Base-by-base conservation (phyloP, 2,329 filamentous ascomycete species). In the Grosmannia huntii region DNA sequence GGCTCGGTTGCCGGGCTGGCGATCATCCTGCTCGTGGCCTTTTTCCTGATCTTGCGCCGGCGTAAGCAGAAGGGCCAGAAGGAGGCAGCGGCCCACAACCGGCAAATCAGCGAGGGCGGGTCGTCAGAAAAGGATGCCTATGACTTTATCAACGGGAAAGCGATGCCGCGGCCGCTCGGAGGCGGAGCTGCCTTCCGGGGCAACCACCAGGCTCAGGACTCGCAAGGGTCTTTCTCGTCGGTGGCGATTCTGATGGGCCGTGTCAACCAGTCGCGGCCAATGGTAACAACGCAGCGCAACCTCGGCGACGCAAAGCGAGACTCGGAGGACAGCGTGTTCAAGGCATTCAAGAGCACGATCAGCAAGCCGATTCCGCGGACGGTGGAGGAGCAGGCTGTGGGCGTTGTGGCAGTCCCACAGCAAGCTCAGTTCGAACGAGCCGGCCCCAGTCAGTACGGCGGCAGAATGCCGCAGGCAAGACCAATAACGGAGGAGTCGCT, bases 1-100 rank as follows among this genome's bases (percentile, higher is more conserved):
- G 90, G 91, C 14, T 84, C 85, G n/a, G 83, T 96, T 25, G 80
- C 88, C 56, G 90, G 87, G 21, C 74, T 90, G 56, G 83, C 86
- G 23, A 72, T 83, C 0, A 68, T 96, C 7, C 74, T 95, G n/a
- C 76, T 87, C 28, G 69, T 88, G 1, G 68, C 90, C n/a, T 77
- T 96, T 23, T 74, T 94, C 55, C 75, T 87, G 31, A 72, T 90
- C 27, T 78, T 81, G 66, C 78, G 77, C 60, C 77, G 80, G 33
- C 59, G 58, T 64, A 83, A 80, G 68, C 78, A 79, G 64, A 79
- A 75, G 57, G 72, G 75, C 55, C 76, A 77, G 57, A 67, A 71
- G 46, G 78, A 80, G 60, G 72, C 70, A 19, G 75, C 74, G 12
- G 75, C 74, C 12, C 75, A 76, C 60, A 67, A 70, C 48, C 69